Conservation (phyloP, 2,329 filamentous ascomycete species). For the Botryotinia globosa region DNA sequence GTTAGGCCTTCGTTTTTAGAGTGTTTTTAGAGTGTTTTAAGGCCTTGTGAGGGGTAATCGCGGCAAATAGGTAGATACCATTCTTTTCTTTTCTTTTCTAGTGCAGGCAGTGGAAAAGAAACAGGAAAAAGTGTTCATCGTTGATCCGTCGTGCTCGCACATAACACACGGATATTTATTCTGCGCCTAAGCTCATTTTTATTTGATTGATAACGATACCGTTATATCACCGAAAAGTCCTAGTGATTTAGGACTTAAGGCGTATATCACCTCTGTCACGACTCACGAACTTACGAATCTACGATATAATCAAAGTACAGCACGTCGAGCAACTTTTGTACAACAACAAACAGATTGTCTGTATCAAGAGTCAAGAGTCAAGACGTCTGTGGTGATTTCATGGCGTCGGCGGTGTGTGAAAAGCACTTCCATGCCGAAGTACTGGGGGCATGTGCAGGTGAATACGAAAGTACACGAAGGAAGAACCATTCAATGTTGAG, state of each 20-base stretch:
- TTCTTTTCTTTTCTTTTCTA: not conserved
- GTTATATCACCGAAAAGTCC: slow-evolving; percentile 8
- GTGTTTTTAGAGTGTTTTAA: not conserved
- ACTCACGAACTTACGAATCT: not conserved
- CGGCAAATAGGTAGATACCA: not conserved
- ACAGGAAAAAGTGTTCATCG: not conserved
- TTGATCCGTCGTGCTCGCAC: not conserved
- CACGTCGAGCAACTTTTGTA: not conserved
- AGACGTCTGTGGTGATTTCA: not conserved
- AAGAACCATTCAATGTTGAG: not conserved
- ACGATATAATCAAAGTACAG: not conserved
- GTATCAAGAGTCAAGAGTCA: not conserved
- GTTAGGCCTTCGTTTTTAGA: not conserved
- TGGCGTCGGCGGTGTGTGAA: not conserved
- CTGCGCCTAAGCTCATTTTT: not conserved
- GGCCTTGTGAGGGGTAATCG: not conserved
- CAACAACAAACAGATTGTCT: not conserved
- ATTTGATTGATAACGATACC: slow-evolving; percentile 11
- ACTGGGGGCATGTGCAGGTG: not conserved
- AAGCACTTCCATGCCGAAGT: not conserved
- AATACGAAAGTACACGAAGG: not conserved
- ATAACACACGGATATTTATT: not conserved
- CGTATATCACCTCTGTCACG: not conserved
- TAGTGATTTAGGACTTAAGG: not conserved
- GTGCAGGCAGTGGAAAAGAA: not conserved